Base-by-base conservation (phyloP, 2,329 filamentous ascomycete species). In the Incumbomyces lentus region DNA sequence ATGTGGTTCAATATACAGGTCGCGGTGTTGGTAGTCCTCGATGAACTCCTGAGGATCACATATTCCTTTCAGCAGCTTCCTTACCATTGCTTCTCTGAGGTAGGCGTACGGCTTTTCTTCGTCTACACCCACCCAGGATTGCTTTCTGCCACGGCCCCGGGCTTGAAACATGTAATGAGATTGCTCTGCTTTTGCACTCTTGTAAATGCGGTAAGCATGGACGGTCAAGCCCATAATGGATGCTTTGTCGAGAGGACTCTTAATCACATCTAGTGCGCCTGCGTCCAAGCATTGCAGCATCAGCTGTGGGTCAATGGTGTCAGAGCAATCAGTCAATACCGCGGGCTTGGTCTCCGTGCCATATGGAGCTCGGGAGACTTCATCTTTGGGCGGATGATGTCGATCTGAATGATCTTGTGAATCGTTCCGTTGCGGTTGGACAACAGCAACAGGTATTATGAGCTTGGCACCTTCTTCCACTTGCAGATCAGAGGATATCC, bases 61-160 rank as follows among this genome's bases (percentile, higher is more conserved):
- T 46, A 95, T 95, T 32, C 86, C 81, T 58, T 82, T 83, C 85
- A 95, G 92, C 48, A 95, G 73, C 47, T 82, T 82, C 1, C 87
- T 92, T 4, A 95, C 89, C 87, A 95, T 95, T 41, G 85, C 86
- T 67, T 95, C 89, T 50, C 89, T 76, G 46, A 95, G 68, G 65
- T 95, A 95, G 13, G 86, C 82, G 67, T 88, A 95, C 1, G 88
- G 87, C 61, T 89, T 84, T 56, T 86, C 78, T 55, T 90, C 85
- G 59, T 86, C 79, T 10, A 93, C 76, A 19, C 89, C 88, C 35
- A 95, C 87, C 89, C 89, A 95, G 0, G 89, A 95, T 44, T 87
- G 78, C 64, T 93, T 93, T 46, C 88, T 77, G 13, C 42, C 80
- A 59, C 82, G 83, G 49, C 42, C 80, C 59, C 82, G 83, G 49